A percentile compares a stretch with the other conserved stretches of the same genome.
Evolutionary conservation across 176 grass and related monocot genomes (phyloP).

Genomic region (Calamus simplicifolius): DNA sequence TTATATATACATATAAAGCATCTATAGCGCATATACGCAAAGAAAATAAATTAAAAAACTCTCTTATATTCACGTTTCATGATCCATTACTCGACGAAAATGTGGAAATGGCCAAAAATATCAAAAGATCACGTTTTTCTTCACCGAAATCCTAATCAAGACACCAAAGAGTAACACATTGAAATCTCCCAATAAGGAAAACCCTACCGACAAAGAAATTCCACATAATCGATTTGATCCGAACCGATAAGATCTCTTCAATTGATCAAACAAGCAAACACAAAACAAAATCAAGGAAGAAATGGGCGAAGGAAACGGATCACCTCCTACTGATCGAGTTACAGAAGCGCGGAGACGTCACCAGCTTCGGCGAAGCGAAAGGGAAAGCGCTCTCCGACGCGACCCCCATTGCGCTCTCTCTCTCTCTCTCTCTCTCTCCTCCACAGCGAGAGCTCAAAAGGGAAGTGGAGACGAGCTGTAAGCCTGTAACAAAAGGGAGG

Average conservation of each 20-base stretch:
- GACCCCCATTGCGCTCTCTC: too few species aligned
- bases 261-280: not conserved
- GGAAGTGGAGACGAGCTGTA: not conserved
- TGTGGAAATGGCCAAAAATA: not conserved
- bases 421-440: not conserved
- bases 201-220: too few species aligned
- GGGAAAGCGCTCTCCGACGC: slow-evolving; percentile 11
- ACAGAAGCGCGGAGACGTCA: slow-evolving; percentile 30
- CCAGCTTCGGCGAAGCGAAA: slow-evolving; percentile 15
- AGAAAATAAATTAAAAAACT: too few species aligned
- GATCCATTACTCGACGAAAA: not conserved
- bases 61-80: not conserved
- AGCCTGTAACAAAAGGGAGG: not conserved
- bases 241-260: not conserved
- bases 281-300: not conserved
- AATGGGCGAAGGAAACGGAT: not conserved
- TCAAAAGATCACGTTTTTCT: not conserved
- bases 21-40: not conserved
- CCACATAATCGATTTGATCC: too few species aligned
- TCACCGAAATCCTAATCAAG: too few species aligned
- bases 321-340: slow-evolving; percentile 35
- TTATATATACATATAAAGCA: not conserved
- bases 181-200: too few species aligned
- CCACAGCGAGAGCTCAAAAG: not conserved
- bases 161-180: too few species aligned